These are phyloP conservation scores for Curvularia eragrostidis DNA, from an alignment of 2,329 filamentous ascomycete species.

Conservation along the genomic window DNA sequence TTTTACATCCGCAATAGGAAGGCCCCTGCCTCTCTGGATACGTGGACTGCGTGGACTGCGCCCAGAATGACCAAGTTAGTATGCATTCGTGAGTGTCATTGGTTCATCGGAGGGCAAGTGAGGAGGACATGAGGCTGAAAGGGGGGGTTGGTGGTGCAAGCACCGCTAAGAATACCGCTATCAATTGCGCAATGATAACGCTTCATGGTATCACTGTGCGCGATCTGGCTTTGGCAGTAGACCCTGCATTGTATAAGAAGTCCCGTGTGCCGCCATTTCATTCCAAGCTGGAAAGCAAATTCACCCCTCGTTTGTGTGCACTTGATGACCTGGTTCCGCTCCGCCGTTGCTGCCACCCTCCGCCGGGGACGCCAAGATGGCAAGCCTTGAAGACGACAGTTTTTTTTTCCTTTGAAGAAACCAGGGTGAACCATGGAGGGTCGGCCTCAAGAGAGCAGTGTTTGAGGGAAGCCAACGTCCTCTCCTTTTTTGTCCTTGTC, in stretches of 20 bases:
- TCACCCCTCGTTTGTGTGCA: background rate
- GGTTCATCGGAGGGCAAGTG: conserved; percentile 26
- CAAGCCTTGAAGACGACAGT: conserved; percentile 1
- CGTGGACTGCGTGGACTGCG: conserved; percentile 24
- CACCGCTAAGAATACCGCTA: conserved; percentile 43
- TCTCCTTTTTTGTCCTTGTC: background rate
- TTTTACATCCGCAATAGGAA: conserved; percentile 47
- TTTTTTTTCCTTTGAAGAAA: background rate
- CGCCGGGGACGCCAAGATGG: conserved; percentile 19
- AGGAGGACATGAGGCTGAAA: conserved; percentile 16
- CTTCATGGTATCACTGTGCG: conserved; percentile 40
- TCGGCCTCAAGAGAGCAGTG: background rate
- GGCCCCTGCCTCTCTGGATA: conserved; percentile 13
- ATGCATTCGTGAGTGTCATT: conserved; percentile 25
- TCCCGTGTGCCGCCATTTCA: background rate
- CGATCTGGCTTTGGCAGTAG: conserved; percentile 2
- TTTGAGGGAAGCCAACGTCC: background rate
- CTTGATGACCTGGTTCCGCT: conserved; percentile 11
- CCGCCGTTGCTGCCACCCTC: conserved; percentile 14
- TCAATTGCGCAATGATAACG: conserved; percentile 49
- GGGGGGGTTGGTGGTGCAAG: conserved; percentile 25
- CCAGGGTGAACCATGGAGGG: conserved; percentile 1
- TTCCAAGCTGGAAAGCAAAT: conserved; percentile 1
- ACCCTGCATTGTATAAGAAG: conserved; percentile 27
- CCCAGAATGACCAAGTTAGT: conserved; percentile 3